phyloP scores from a whole-genome alignment of 768 basidiomycete species.

The Cystoderma amianthinum region DNA sequence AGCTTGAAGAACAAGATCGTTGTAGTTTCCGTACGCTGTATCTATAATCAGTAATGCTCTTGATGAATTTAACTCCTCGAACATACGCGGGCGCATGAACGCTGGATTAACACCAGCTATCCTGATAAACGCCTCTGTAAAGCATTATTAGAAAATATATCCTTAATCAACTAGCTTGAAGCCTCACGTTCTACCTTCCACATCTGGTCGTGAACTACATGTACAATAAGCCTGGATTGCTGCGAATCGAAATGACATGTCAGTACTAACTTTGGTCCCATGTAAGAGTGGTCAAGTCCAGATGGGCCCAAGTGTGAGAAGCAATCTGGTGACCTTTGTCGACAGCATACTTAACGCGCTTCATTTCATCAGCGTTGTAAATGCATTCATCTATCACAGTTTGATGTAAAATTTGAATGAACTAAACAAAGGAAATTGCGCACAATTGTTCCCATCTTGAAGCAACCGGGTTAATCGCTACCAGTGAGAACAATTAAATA shows the following conservation, averaged over 20 bases:
- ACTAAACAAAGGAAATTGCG: slow-evolving; percentile 2
- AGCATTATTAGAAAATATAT: not conserved
- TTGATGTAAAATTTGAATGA: not conserved
- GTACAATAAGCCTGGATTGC: not conserved
- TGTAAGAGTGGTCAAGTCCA: slow-evolving; percentile 24
- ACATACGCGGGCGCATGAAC: slow-evolving; percentile 16
- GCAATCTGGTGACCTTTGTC: slow-evolving; percentile 35
- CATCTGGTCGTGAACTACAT: slow-evolving; percentile 23
- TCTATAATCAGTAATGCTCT: not conserved
- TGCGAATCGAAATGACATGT: not conserved
- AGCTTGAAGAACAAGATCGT: slow-evolving; percentile 12
- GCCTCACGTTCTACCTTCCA: slow-evolving; percentile 21
- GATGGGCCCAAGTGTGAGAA: slow-evolving; percentile 44
- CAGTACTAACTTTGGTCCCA: slow-evolving; percentile 13
- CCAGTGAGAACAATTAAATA: not conserved
- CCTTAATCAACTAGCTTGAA: not conserved
- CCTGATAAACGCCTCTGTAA: slow-evolving; percentile 23
- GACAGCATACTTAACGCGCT: slow-evolving; percentile 26
- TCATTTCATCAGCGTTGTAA: slow-evolving; percentile 19
- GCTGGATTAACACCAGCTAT: slow-evolving; percentile 14
- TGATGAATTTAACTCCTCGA: not conserved
- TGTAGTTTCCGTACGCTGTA: slow-evolving; percentile 15
- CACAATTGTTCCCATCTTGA: slow-evolving; percentile 29
- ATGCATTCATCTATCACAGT: slow-evolving; percentile 24
- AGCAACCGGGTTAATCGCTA: not conserved